Conservation (phyloP, 2,329 filamentous ascomycete species). For the Elsinoe fawcettii region DNA sequence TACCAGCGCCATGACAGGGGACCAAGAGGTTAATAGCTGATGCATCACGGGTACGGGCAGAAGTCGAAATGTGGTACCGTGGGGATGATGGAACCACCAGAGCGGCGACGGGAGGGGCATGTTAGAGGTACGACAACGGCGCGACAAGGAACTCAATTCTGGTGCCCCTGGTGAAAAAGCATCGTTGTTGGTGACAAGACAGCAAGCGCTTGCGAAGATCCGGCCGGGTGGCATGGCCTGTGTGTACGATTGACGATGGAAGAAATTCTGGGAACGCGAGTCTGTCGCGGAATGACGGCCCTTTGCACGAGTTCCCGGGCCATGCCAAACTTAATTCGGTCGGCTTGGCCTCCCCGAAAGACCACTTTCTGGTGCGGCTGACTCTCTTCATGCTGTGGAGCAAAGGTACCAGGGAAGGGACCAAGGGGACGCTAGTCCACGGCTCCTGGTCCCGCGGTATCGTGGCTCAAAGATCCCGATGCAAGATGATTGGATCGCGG, state of each 20-base stretch:
- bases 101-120: constrained; percentile 9
- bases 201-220: constrained; percentile 12
- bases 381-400: not conserved
- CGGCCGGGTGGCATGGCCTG: constrained; percentile 10
- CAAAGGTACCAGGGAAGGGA: not conserved
- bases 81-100: not conserved
- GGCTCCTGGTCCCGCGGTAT: constrained; percentile 7
- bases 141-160: constrained; percentile 12
- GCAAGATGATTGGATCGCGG: constrained; percentile 13
- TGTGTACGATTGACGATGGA: constrained; percentile 10
- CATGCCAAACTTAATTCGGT: not conserved
- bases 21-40: constrained; percentile 5
- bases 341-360: not conserved
- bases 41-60: constrained; percentile 3
- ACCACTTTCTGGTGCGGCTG: not conserved
- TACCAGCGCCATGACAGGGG: constrained; percentile 11
- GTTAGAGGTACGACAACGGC: constrained; percentile 6
- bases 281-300: constrained; percentile 11
- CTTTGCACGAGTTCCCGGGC: constrained; percentile 11
- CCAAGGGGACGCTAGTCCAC: constrained; percentile 7
- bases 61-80: constrained; percentile 8
- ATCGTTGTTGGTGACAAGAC: constrained; percentile 4
- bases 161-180: constrained; percentile 7
- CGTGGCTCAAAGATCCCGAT: constrained; percentile 8
- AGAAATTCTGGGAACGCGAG: constrained; percentile 4